Evolutionary conservation across 1,284 basidiomycete genomes (phyloP), one percentile per base, ranked within the genome.

Genomic region (Trametes versicolor): DNA sequence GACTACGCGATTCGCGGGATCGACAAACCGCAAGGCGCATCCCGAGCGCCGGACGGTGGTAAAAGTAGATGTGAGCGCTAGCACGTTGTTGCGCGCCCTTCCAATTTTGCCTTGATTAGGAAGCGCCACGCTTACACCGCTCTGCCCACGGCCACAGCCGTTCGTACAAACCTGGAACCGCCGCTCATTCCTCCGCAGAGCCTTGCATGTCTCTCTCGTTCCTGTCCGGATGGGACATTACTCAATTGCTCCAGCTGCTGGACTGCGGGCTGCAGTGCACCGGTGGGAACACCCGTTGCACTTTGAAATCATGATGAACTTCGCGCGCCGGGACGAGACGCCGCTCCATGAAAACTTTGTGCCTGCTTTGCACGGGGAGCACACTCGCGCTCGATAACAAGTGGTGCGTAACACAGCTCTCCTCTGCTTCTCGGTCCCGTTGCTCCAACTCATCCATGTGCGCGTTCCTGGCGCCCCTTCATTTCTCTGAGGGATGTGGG

Each of bases 61-160:
- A 27, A 43, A 19, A n/a, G 15, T 32, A 27, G 23, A 17, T 15
- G 12, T n/a, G 23, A n/a, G 5, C 21, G 23, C 36, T 21, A 39
- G 45, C 37, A 37, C 52, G 52, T 54, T 41, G 49, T n/a, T 8
- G 9, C 12, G 23, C 25, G 45, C 45, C 45, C 3, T 15, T 29
- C 54, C 17, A 21, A 54, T 54, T 54, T 54, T 54, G 52, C 52
- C 52, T 41, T 37, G 36, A 54, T 54, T 41, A 17, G 52, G 52
- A 27, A 27, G 48, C 48, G 48, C 48, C 48, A 27, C 48, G 48
- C 23, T 7, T 12, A 49, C 48, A 49, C 45, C 7, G 45, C 45
- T 23, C 45, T 13, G 21, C 17, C 19, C 10, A 13, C 21, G 19
- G 43, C 43, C 45, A 48, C 25, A 29, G 21, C 25, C 25, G 21